phyloP scores from a whole-genome alignment of 2,329 filamentous ascomycete species.

The Neofusicoccum cordaticola region DNA sequence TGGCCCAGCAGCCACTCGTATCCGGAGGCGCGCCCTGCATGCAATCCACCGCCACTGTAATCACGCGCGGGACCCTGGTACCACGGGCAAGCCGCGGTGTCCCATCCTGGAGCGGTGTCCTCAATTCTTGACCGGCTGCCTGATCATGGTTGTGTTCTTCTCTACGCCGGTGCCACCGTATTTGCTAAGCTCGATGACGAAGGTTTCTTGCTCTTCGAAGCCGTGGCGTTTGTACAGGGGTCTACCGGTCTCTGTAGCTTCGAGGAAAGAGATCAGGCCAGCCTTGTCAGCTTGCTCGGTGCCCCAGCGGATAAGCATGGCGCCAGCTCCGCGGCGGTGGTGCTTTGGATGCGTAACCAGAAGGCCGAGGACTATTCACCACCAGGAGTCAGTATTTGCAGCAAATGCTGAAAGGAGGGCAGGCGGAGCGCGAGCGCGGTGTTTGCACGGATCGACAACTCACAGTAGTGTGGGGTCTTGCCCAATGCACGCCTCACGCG shows the following conservation, averaged over 20 bases:
- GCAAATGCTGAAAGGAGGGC: neutral
- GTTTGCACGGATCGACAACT: neutral
- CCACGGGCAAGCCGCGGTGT: no score
- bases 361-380: constrained; percentile 1
- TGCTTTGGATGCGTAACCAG: constrained; percentile 17
- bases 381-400: constrained; percentile 29
- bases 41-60: no score
- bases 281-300: constrained; percentile 30
- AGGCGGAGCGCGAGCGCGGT: neutral
- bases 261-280: constrained; percentile 39
- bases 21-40: no score
- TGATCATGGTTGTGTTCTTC: constrained; percentile 30
- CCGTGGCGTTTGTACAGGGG: constrained; percentile 34
- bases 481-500: neutral
- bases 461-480: constrained; percentile 14
- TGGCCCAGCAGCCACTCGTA: no score
- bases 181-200: constrained; percentile 27
- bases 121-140: constrained; percentile 19
- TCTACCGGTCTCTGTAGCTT: constrained; percentile 36
- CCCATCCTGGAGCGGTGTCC: neutral
- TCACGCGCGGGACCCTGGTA: no score
- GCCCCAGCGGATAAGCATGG: constrained; percentile 14
- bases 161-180: constrained; percentile 31
- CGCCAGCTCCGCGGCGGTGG: constrained; percentile 13
- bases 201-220: constrained; percentile 25